Conservation (phyloP, 176 grass and related monocot genomes). For the Calamus simplicifolius region DNA sequence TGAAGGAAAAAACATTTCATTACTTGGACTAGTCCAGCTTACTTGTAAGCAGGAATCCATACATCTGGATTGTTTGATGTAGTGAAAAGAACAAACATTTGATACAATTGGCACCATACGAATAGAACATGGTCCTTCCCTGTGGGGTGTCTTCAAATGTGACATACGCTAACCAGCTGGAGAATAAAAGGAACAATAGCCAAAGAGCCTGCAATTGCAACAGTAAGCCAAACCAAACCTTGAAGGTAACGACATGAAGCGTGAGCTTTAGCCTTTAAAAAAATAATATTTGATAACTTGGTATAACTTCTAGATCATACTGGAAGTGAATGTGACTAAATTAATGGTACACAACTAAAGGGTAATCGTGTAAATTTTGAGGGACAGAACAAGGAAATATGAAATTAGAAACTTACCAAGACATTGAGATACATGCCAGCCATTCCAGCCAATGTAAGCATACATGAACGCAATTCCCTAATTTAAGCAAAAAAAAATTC, state of each 20-base stretch:
- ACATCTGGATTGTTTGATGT: conserved; percentile 99
- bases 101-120: conserved; percentile 74
- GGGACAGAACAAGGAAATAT: too few species aligned
- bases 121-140: conserved; percentile 67
- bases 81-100: conserved; percentile 98
- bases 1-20: conserved; percentile 12
- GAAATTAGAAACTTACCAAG: conserved; percentile 59
- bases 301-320: too few species aligned
- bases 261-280: too few species aligned
- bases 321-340: too few species aligned
- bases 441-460: conserved; percentile 70
- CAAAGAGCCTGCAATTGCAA: conserved; percentile 63
- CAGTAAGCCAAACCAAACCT: not conserved
- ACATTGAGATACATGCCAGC: conserved; percentile 80
- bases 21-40: conserved; percentile 27
- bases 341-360: too few species aligned
- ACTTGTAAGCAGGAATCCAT: conserved; percentile 99
- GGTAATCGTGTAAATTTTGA: too few species aligned
- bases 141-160: conserved; percentile 89
- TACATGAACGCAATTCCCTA: conserved; percentile 77
- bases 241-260: too few species aligned
- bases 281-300: too few species aligned
- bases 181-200: conserved; percentile 78
- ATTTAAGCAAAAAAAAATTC: conserved; percentile 20
- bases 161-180: conserved; percentile 95